phyloP scores from a whole-genome alignment of 345 rosid genomes.

The Xanthoceras sorbifolium region DNA sequence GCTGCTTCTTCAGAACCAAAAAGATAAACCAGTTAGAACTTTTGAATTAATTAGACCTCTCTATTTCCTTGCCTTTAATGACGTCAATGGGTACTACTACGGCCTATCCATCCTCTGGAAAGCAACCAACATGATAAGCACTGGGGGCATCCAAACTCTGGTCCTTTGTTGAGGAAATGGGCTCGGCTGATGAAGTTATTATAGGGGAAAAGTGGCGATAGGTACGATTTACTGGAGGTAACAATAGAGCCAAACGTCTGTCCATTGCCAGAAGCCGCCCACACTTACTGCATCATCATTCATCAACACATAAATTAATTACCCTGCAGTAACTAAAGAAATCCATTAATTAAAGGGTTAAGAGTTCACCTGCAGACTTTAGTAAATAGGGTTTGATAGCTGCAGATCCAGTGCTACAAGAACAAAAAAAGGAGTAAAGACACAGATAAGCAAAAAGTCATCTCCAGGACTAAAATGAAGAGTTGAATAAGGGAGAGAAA shows the following conservation, averaged over 20 bases:
- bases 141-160: constrained; percentile 27
- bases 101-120: constrained; percentile 34
- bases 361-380: constrained; percentile 67
- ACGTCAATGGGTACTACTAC: constrained; percentile 15
- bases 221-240: constrained; percentile 60
- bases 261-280: constrained; percentile 75
- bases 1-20: not conserved
- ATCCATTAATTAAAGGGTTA: constrained; percentile 15
- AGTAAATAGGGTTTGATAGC: constrained; percentile 68
- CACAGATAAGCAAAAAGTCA: not conserved
- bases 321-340: constrained; percentile 3
- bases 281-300: constrained; percentile 61
- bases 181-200: constrained; percentile 18
- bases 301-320: constrained; percentile 19
- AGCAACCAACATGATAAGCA: constrained; percentile 64
- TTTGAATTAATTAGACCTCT: not conserved
- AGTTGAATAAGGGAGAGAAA: not conserved
- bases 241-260: constrained; percentile 50
- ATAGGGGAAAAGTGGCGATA: constrained; percentile 35
- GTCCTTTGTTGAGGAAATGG: constrained; percentile 32
- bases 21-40: not conserved
- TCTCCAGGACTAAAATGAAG: constrained; percentile 17
- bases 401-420: constrained; percentile 79
- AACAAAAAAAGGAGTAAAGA: constrained; percentile 16
- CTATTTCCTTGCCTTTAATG: not conserved